Conservation (phyloP, 2,329 filamentous ascomycete species). For the Pseudogymnoascus sp. region DNA sequence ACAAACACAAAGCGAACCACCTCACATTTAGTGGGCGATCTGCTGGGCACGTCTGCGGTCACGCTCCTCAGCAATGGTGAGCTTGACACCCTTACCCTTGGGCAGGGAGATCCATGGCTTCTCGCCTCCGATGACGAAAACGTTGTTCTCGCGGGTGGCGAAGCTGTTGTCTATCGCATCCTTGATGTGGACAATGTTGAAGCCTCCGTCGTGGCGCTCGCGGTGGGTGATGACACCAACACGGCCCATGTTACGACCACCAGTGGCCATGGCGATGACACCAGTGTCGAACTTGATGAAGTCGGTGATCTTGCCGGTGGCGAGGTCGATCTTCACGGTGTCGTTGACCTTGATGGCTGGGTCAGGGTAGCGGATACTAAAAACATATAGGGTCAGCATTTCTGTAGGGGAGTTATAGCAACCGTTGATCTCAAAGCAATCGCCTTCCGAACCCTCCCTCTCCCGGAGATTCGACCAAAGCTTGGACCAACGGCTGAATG, state of each 20-base stretch:
- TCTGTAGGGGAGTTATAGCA: conserved; percentile 27
- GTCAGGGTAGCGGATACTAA: conserved; percentile 98
- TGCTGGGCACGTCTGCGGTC: conserved; percentile 78
- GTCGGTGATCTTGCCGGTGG: conserved; percentile 95
- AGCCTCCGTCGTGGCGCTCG: conserved; percentile 99
- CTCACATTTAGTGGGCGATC: conserved; percentile 30
- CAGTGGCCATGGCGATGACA: conserved; percentile 95
- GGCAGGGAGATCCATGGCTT: conserved; percentile 99
- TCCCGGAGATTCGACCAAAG: conserved; percentile 62
- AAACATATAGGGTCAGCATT: conserved; percentile 29
- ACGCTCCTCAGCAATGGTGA: conserved; percentile 97
- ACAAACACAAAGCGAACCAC: conserved; percentile 15
- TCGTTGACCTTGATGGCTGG: conserved; percentile 99
- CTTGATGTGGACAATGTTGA: conserved; percentile 99
- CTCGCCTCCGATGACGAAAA: conserved; percentile 97
- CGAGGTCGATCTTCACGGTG: conserved; percentile 97
- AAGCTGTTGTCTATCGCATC: conserved; percentile 99
- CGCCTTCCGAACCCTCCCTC: conserved; percentile 12
- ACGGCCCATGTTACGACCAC: conserved; percentile 99
- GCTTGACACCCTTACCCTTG: conserved; percentile 99
- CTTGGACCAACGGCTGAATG: conserved; percentile 99
- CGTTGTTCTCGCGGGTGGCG: conserved; percentile 98
- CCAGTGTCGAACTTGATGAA: conserved; percentile 99
- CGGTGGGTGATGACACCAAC: conserved; percentile 99
- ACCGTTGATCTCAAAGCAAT: conserved; percentile 29